Base-by-base conservation (phyloP, 2,329 filamentous ascomycete species). In the Trichothecium roseum region DNA sequence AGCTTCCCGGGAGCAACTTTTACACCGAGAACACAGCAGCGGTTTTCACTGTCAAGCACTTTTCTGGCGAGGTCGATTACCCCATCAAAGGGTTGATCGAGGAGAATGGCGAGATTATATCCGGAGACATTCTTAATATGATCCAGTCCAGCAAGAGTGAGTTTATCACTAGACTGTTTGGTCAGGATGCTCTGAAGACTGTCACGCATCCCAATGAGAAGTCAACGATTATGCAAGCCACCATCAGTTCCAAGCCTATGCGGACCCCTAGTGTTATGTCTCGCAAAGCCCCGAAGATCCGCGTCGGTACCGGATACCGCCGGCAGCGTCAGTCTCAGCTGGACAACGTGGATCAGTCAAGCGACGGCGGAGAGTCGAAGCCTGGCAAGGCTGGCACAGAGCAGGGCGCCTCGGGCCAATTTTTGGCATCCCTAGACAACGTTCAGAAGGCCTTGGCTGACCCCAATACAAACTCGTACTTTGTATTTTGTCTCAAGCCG, bases 31-130 rank as follows among this genome's bases (percentile, higher is more conserved):
- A 93, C 57, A 71, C 75, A 0, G 70, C 83, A 0, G 81, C 86
- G 5, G 74, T 74, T 8, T 98, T 98, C 61, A 88, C 87, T 0
- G 79, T 98, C 38, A 87, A 84, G 57, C 91, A 98, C 58, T 98
- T 93, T 57, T 89, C 89, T 28, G 91, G 91, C 34, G 91, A 96
- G 54, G 85, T 98, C 5, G 91, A 98, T 41, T 98, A 98, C 53
- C 80, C 85, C 3, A 74, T 93, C 41, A 81, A 81, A 47, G 85
- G 85, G 5, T 65, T 98, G 16, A 72, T 96, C 3, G 91, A 98
- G 57, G 88, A 94, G 60, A 98, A 98, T 45, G 86, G 88, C 36
- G 91, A 98, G 55, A 78, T 94, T 42, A 91, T 98, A 43, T 94
- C 88, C 4, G 89, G 87, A 18, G 91, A 98, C 57, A 66, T 98